Evolutionary conservation across 768 basidiomycete species (phyloP).

Genomic region (Sarcomyxa edulis): DNA sequence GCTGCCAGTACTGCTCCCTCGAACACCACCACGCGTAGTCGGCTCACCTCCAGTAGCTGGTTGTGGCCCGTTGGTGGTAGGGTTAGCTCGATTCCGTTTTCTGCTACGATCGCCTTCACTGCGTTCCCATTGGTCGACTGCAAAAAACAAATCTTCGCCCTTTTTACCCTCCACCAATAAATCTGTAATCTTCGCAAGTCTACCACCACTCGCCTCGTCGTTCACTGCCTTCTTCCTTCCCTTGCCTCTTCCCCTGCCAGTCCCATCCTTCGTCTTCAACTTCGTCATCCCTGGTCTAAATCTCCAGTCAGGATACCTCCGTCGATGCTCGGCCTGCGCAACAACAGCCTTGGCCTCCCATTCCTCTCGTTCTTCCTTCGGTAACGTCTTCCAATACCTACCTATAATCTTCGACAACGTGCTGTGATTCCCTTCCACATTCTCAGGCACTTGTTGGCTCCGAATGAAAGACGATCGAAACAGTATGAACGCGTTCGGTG

Average conservation of each 20-base stretch:
- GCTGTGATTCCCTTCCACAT: slow-evolving; percentile 77
- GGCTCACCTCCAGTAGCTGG: no score
- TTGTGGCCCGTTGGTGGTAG: no score
- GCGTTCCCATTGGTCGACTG: slow-evolving; percentile 66
- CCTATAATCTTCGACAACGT: slow-evolving; percentile 81
- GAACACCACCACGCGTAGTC: no score
- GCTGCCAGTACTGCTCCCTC: no score
- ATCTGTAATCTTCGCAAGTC: slow-evolving; percentile 64
- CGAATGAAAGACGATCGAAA: slow-evolving; percentile 77
- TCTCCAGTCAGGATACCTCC: slow-evolving; percentile 76
- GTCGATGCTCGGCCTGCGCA: slow-evolving; percentile 70
- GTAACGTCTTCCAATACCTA: slow-evolving; percentile 67
- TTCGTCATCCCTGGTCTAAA: slow-evolving; percentile 57
- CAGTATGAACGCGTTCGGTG: slow-evolving; percentile 83
- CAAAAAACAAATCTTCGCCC: slow-evolving; percentile 54
- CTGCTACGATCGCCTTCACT: no score
- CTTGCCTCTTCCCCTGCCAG: slow-evolving; percentile 14
- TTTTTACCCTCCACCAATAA: slow-evolving; percentile 63
- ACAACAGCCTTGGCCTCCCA: slow-evolving; percentile 75
- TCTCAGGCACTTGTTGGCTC: slow-evolving; percentile 66
- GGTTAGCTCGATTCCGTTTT: no score
- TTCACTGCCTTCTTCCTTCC: slow-evolving; percentile 31
- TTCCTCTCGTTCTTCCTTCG: slow-evolving; percentile 58
- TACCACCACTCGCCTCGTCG: slow-evolving; percentile 31
- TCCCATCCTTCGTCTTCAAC: slow-evolving; percentile 30